These are phyloP conservation scores for Auriscalpium orientale DNA, from an alignment of 768 basidiomycete species.

Conservation along the genomic window DNA sequence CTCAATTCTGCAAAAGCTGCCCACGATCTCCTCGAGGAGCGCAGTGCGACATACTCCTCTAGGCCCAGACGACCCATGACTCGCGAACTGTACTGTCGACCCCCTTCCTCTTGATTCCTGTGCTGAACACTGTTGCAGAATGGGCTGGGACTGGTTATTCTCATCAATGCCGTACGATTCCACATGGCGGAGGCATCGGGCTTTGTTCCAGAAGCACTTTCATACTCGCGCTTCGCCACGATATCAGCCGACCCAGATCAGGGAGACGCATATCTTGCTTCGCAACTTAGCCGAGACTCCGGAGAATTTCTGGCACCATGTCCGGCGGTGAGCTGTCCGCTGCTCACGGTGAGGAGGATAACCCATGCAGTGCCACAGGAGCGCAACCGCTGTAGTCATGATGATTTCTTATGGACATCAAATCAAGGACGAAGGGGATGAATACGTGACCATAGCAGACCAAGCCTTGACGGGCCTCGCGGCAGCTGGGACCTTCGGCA, in stretches of 20 bases:
- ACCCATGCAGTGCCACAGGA: constrained; percentile 14
- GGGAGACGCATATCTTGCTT: constrained; percentile 31
- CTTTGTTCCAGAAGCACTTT: constrained; percentile 33
- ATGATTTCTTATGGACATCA: constrained; percentile 34
- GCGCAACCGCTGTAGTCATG: constrained; percentile 32
- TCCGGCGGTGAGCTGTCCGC: constrained; percentile 24
- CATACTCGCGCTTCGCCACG: constrained; percentile 18
- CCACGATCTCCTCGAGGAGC: constrained; percentile 38
- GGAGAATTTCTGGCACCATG: constrained; percentile 28
- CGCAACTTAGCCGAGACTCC: constrained; percentile 32
- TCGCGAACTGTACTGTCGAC: constrained; percentile 31
- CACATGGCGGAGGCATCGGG: constrained; percentile 30
- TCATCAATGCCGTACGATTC: constrained; percentile 33
- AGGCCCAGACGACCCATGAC: constrained; percentile 36
- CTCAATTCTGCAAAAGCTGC: constrained; percentile 36
- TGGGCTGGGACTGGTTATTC: constrained; percentile 42
- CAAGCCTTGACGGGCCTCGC: constrained; percentile 29
- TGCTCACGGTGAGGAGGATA: not conserved
- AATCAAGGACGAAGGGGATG: constrained; percentile 30
- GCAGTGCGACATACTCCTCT: constrained; percentile 38
- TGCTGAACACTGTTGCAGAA: constrained; percentile 21
- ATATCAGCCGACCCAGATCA: constrained; percentile 25
- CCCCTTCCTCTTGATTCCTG: not conserved
- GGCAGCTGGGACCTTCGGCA: constrained; percentile 20
- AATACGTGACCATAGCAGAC: constrained; percentile 34